Evolutionary conservation across 2,329 filamentous ascomycete genomes (phyloP), one percentile per base, ranked within the genome.

Genomic region (Botrytis medusae): DNA sequence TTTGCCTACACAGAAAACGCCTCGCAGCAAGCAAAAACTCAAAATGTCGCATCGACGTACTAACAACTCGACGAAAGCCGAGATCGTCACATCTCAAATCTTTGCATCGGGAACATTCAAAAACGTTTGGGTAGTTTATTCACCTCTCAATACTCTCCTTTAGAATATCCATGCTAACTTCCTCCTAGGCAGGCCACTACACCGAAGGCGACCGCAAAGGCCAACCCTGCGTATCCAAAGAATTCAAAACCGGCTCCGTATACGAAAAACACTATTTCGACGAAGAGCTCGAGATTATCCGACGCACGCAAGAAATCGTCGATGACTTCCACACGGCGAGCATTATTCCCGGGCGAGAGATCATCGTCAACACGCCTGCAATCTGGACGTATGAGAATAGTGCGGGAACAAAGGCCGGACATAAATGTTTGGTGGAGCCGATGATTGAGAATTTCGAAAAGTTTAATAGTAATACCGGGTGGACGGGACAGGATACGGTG

Each of bases 371-470:
- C 20, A 67, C 22, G 14, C 73, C 73, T 4, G n/a, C 25, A 5
- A 48, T 73, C 14, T 74, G 73, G 73, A 60, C 22, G 1, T 44
- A 34, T 37, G 32, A 25, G 7, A 32, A 12, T 12, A 16, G 3
- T 37, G 32, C 59, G 4, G 32, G 59, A 22, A 0, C 4, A n/a
- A 73, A 14, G 32, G 8, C 8, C 1, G 57, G 63, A 20, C 20
- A 54, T 0, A 70, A 40, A 48, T 8, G 12, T 14, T 37, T 74
- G 1, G 32, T 73, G 9, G 71, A 74, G 44, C 73, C 73, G 1
- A 73, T 74, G 73, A 72, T 74, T 72, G 42, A 69, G 14, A 73
- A 73, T 22, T 73, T 73, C 10, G 44, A 73, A 40, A 74, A 74
- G 18, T 74, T 74, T 32, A 74, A 74, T 32, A 74, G 73, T 20